Evolutionary conservation across 352 stramenopile species (phyloP), one percentile per base, ranked within the genome.

Genomic region (Phytopythium cucurbitacearum): DNA sequence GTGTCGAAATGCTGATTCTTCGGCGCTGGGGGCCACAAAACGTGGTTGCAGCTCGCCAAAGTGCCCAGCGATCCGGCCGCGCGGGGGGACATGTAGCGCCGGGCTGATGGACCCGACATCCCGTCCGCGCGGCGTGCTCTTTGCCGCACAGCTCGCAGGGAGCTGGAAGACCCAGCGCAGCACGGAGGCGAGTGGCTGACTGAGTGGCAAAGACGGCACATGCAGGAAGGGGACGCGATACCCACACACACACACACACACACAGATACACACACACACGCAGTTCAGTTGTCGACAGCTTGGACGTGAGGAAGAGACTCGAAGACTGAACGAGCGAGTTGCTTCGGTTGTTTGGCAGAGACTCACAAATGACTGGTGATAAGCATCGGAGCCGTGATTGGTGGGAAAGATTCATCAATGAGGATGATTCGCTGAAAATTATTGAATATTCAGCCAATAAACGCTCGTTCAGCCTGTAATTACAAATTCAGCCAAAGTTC

Each of bases 1-100:
- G 40, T 88, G 77, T 86, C 62, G 77, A 85, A 88, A 86, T 88
- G 77, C 77, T 88, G 77, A 88, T 88, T 88, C 76, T 85, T 71
- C 73, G 59, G 57, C 60, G 58, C 45, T 67, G 73, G 66, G 69
- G 62, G 72, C 57, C 70, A 73, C 73, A 82, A 68, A 85, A 79
- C 75, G 69, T 73, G 64, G 59, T 69, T 61, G 53, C 53, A 68
- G 47, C 60, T 58, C 51, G 60, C 68, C 62, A 79, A 85, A 88
- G 73, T 88, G 77, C 77, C 77, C 77, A 88, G 77, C 77, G 69
- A 63, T 86, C 77, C 85, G 64, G 73, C 60, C 73, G 38, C 71
- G 61, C 62, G 69, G 68, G 72, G 75, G 64, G 71, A 81, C 75
- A 36, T 84, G 72, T 87, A 63, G 48, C 77, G 73, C 82, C 71